These are phyloP conservation scores for Talaromyces funiculosus DNA, from an alignment of 2,329 filamentous ascomycete species.

Conservation along the genomic window DNA sequence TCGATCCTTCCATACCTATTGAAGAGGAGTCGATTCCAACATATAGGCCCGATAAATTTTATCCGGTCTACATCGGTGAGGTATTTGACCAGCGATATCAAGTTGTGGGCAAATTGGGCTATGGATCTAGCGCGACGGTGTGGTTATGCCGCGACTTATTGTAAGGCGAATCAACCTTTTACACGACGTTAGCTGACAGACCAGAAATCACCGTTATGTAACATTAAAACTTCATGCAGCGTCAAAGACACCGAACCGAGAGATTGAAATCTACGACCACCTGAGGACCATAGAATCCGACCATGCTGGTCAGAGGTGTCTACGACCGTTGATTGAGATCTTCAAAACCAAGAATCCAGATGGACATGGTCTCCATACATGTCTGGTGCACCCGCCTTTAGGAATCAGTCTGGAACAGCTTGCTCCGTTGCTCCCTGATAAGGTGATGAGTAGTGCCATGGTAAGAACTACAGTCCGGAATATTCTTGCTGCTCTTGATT, in stretches of 20 bases:
- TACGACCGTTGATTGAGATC: slow-evolving; percentile 15
- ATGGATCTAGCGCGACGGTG: slow-evolving; percentile 30
- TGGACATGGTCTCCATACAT: slow-evolving; percentile 21
- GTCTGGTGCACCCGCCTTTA: slow-evolving; percentile 38
- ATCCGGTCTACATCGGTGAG: slow-evolving; percentile 28
- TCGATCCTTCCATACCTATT: neutral
- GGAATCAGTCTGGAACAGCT: slow-evolving; percentile 40
- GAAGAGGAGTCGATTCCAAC: slow-evolving; percentile 9
- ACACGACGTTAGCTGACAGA: neutral
- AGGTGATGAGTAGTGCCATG: slow-evolving; percentile 21
- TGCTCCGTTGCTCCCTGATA: slow-evolving; percentile 32
- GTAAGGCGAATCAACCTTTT: neutral
- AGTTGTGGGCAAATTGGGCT: slow-evolving; percentile 33
- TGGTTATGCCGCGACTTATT: slow-evolving; percentile 31
- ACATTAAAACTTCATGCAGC: slow-evolving; percentile 25
- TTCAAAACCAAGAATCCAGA: neutral
- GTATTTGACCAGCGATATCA: slow-evolving; percentile 27
- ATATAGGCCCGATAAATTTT: slow-evolving; percentile 13
- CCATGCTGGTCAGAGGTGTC: slow-evolving; percentile 25
- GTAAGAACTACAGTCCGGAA: slow-evolving; percentile 34
- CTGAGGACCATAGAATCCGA: slow-evolving; percentile 24
- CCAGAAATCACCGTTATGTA: slow-evolving; percentile 14
- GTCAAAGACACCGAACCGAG: slow-evolving; percentile 15
- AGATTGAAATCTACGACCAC: slow-evolving; percentile 40
- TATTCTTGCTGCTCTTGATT: slow-evolving; percentile 44